Evolutionary conservation across 371 early-diverging fungal species (phyloP), one percentile per base, ranked within the genome.

Genomic region (Syncephalis fuscata): DNA sequence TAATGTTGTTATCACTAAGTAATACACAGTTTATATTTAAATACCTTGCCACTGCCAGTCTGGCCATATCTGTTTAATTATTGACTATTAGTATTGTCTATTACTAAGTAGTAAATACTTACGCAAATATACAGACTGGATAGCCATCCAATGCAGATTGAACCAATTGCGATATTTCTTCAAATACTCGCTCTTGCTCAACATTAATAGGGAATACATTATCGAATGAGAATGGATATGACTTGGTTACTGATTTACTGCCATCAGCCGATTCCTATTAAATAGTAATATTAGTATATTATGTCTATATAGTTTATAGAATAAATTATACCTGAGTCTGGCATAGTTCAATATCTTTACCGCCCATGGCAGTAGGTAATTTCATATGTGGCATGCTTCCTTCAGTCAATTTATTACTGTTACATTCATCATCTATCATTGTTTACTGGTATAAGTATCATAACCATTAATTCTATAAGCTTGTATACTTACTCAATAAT

Each of bases 61-160:
- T 98, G 98, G 0, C 99, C 99, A 64, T 99, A 99, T 8, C 58
- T 57, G n/a, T n/a, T n/a, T n/a, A n/a, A n/a, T n/a, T n/a, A n/a
- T n/a, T n/a, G n/a, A n/a, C n/a, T n/a, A n/a, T n/a, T n/a, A n/a
- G n/a, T n/a, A 44, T 17, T 40, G 3, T 5, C 4, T 40, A 17
- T 20, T 2, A 15, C 39, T 1, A 15, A 17, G n/a, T 44, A 43
- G 38, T 22, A 17, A 49, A 39, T n/a, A 48, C 52, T 52, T 53
- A 57, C 43, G 99, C 99, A 71, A 99, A 98, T 42, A 99, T 92
- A 62, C 98, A 96, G 2, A 96, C 93, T 42, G 90, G 90, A 60
- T 90, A 99, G 2, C 99, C 99, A 61, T 98, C 98, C 39, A 95
- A 56, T 0, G 94, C 94, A 1, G 90, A 87, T 60, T 94, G 93